Conservation (phyloP, 192 early-diverging fungal species). For the Geosiphon pyriformis region DNA sequence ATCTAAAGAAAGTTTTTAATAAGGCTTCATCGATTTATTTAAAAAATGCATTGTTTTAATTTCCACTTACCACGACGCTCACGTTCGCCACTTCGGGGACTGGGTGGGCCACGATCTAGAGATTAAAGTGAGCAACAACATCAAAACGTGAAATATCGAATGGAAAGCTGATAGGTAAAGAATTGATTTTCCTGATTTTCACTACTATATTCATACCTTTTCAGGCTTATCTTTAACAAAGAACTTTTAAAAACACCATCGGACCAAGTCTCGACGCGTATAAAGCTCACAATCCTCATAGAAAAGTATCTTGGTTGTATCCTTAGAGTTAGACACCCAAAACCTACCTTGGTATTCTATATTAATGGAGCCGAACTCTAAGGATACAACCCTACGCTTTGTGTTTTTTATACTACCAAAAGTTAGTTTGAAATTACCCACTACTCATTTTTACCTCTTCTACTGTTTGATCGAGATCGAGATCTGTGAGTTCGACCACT, state of each 20-base stretch:
- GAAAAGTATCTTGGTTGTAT: no score
- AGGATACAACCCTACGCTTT: no score
- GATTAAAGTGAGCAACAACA: background rate
- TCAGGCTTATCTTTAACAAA: background rate
- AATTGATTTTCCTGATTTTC: background rate
- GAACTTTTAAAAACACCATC: no score
- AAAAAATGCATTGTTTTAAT: background rate
- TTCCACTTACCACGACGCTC: constrained; percentile 9
- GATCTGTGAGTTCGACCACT: background rate
- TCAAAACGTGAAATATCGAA: constrained; percentile 21
- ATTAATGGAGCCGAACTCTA: no score
- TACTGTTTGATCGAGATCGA: background rate
- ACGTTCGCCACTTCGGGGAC: constrained; percentile 14
- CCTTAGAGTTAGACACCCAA: no score
- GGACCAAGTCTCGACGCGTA: no score
- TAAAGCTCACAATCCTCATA: no score
- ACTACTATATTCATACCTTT: background rate
- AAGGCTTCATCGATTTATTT: no score
- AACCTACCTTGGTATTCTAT: no score
- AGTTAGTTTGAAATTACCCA: background rate
- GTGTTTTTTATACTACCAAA: no score
- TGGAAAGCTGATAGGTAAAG: no score
- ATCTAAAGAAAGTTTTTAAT: constrained; percentile 8
- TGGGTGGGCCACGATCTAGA: constrained; percentile 15
- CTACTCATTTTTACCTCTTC: constrained; percentile 2